Base-by-base conservation (phyloP, 768 basidiomycete genomes). In the Psilocybe sp. region DNA sequence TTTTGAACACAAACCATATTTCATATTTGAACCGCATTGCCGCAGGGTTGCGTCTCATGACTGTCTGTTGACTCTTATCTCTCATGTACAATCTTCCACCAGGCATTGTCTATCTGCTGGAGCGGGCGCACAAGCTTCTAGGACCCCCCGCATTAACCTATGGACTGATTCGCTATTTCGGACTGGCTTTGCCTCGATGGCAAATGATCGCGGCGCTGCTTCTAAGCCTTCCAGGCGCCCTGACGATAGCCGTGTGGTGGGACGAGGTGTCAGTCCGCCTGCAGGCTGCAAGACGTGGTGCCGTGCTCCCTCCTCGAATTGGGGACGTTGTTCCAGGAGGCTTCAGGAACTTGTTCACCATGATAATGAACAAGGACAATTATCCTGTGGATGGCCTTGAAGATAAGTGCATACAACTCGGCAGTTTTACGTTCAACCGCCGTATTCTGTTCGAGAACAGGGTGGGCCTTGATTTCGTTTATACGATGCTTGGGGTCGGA, bases 321-420 rank as follows among this genome's bases (percentile, higher is more conserved):
- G 43, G 44, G 3, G 61, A 63, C 46, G 44, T 54, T 23, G 48
- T 40, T 37, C 60, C 59, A 2, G 64, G 57, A 43, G 62, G 60
- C 5, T 40, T 59, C 13, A 42, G 43, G 5, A 46, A 47, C 12
- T 44, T 65, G 44, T 20, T 57, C 11, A 41, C 40, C 13, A 44
- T 55, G 33, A 52, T 52, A 15, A 59, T 58, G 37, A 57, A 64
- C 31, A 62, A 65, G 47, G 52, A 20, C 1, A 67, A 68, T 1
- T 69, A 70, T 57, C 67, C 69, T 67, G 72, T 70, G 44, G 57
- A 67, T 16, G 56, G 55, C 52, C 51, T 61, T 12, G 34, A 55
- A 20, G 44, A 64, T 13, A 57, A 61, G 41, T 68, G 44, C 20
- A 60, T 35, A 50, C 63, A 39, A 56, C 58, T 32, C 60, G 61